Evolutionary conservation across 345 rosid genomes (phyloP).

Genomic region (Heritiera fomes): DNA sequence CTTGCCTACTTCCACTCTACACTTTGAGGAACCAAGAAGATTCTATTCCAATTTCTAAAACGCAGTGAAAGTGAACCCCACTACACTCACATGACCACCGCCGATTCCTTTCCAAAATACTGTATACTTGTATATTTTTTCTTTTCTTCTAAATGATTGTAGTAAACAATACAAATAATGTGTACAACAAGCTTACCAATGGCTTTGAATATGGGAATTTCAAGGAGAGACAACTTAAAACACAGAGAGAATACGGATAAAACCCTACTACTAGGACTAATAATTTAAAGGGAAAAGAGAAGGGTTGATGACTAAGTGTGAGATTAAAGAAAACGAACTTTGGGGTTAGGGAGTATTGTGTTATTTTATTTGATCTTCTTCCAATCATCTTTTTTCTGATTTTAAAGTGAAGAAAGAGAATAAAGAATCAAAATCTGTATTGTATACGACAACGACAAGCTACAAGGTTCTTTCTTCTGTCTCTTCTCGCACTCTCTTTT

Average conservation of each 20-base stretch:
- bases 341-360: not conserved
- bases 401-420: slow-evolving; percentile 16
- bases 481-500: slow-evolving; percentile 53
- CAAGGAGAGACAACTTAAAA: slow-evolving; percentile 63
- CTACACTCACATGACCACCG: slow-evolving; percentile 49
- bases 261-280: not conserved
- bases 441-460: slow-evolving; percentile 46
- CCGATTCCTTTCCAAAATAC: slow-evolving; percentile 31
- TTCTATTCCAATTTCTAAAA: slow-evolving; percentile 58
- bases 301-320: slow-evolving; percentile 9
- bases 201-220: slow-evolving; percentile 28
- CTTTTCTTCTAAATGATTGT: not conserved
- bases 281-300: not conserved
- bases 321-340: not conserved
- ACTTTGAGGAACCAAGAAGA: slow-evolving; percentile 49
- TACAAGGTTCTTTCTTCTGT: slow-evolving; percentile 55
- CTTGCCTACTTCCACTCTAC: slow-evolving; percentile 14
- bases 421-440: slow-evolving; percentile 42
- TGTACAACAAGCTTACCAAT: slow-evolving; percentile 17
- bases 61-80: slow-evolving; percentile 50
- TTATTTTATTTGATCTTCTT: slow-evolving; percentile 12
- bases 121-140: not conserved
- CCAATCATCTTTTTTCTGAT: slow-evolving; percentile 10
- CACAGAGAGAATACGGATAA: slow-evolving; percentile 47
- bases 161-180: not conserved